Percentiles rank a stretch among this genome's conserved stretches.
Evolutionary conservation across 805 yeast species (phyloP).

Genomic region (Priceomyces fermenticarens): DNA sequence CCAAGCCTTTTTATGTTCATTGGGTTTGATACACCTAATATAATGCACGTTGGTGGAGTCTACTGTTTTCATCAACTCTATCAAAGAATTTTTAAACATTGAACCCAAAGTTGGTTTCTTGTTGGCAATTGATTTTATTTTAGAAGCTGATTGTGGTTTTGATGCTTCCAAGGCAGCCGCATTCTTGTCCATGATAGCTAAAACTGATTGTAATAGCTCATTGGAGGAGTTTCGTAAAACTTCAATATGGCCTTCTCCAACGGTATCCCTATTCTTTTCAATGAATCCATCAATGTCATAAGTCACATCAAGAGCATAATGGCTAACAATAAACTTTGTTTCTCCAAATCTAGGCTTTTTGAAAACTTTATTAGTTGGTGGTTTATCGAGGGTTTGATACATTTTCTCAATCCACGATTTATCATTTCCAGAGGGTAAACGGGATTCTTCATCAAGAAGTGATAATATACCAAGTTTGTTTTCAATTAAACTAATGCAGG

Average conservation of each 20-base stretch:
- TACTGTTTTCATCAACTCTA: slow-evolving; percentile 89
- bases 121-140: slow-evolving; percentile 42
- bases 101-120: slow-evolving; percentile 94
- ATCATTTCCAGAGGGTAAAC: slow-evolving; percentile 91
- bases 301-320: slow-evolving; percentile 91
- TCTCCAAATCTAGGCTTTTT: slow-evolving; percentile 94
- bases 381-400: slow-evolving; percentile 78
- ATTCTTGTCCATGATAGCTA: slow-evolving; percentile 60
- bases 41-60: slow-evolving; percentile 95
- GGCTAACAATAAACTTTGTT: slow-evolving; percentile 83
- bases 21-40: slow-evolving; percentile 96
- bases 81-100: slow-evolving; percentile 86
- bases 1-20: slow-evolving; percentile 94
- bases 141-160: slow-evolving; percentile 27
- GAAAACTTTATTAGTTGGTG: slow-evolving; percentile 73
- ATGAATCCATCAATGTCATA: slow-evolving; percentile 93
- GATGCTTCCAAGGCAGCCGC: slow-evolving; percentile 48
- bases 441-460: slow-evolving; percentile 89
- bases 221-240: slow-evolving; percentile 71
- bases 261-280: slow-evolving; percentile 96
- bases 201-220: slow-evolving; percentile 59
- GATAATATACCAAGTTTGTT: slow-evolving; percentile 83
- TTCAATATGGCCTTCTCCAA: slow-evolving; percentile 91
- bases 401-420: slow-evolving; percentile 89
- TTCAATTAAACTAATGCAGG: slow-evolving; percentile 91